Evolutionary conservation across 345 rosid species (phyloP), one percentile per base, ranked within the genome.

Genomic region (Eucalyptus regnans): DNA sequence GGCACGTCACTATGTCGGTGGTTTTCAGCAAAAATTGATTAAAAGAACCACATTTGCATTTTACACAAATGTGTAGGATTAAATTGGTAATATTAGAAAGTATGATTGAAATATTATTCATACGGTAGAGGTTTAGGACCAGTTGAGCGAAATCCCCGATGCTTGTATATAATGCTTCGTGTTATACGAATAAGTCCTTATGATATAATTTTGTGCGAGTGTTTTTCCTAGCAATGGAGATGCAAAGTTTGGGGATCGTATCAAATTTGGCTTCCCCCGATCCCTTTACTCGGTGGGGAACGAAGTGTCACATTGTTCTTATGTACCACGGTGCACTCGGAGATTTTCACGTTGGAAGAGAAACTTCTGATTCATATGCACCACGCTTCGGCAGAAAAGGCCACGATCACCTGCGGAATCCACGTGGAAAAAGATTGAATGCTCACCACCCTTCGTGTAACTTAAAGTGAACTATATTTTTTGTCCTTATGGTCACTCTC

Each of bases 121-220:
- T 64, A n/a, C 0, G 0, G 8, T 64, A 64, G 3, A 52, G 1
- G 14, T 64, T n/a, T 29, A 64, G 33, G 18, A 64, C 0, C 31
- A 64, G 13, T n/a, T 7, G 71, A 27, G 8, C 9, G 1, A 64
- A n/a, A 13, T 64, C 18, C 33, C 9, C 0, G 1, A 64, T 64
- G 18, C 5, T n/a, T 14, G 16, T 64, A 2, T 13, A 13, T 16
- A 4, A n/a, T 29, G 18, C 56, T 52, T 52, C 10, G 0, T 13
- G 18, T 64, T n/a, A 64, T 64, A 64, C 2, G 5, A 13, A 64
- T 14, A 64, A 64, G 31, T n/a, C 76, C 76, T 64, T 13, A 1
- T n/a, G 29, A 22, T 25, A 76, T 76, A 41, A 37, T 18, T 37
- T 18, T 71, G 46, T 41, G 14, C 7, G 9, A 52, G 46, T 41